A percentile compares a stretch with the other conserved stretches of the same genome.
These are phyloP conservation scores for Phascolomyces articulosus DNA, from an alignment of 371 early-diverging fungal genomes.

Conservation along the genomic window DNA sequence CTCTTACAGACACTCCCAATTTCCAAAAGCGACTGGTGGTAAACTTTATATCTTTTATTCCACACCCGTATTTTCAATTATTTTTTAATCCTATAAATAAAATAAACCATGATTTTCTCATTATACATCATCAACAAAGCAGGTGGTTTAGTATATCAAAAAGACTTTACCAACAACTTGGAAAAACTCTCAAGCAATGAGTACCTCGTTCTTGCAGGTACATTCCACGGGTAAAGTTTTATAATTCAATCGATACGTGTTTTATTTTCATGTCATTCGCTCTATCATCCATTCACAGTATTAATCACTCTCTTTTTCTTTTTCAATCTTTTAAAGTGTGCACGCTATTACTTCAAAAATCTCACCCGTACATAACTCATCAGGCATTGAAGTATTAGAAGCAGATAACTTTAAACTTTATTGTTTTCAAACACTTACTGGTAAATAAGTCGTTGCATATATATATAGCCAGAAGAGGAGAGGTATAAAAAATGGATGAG, in stretches of 20 bases:
- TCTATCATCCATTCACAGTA: not conserved
- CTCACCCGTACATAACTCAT: slow-evolving; percentile 80
- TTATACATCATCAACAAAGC: slow-evolving; percentile 95
- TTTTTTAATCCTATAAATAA: too few species aligned
- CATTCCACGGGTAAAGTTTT: slow-evolving; percentile 84
- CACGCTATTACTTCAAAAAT: slow-evolving; percentile 96
- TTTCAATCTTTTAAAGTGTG: slow-evolving; percentile 57
- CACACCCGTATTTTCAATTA: too few species aligned
- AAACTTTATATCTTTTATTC: too few species aligned
- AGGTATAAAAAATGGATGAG: not conserved
- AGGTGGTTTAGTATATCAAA: slow-evolving; percentile 94
- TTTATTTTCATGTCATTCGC: too few species aligned
- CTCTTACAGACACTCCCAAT: too few species aligned
- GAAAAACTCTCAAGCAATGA: slow-evolving; percentile 91
- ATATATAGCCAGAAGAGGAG: too few species aligned
- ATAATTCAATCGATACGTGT: not conserved
- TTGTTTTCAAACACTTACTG: slow-evolving; percentile 94
- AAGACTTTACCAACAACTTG: slow-evolving; percentile 84
- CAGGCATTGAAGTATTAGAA: slow-evolving; percentile 92
- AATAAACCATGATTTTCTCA: slow-evolving; percentile 77
- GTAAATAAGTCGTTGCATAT: slow-evolving; percentile 50
- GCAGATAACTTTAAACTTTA: slow-evolving; percentile 87
- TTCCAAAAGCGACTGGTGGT: too few species aligned
- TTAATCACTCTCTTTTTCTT: not conserved
- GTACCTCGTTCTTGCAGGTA: slow-evolving; percentile 95